phyloP scores from a whole-genome alignment of 352 stramenopile genomes.

The Phytopythium delawarense region DNA sequence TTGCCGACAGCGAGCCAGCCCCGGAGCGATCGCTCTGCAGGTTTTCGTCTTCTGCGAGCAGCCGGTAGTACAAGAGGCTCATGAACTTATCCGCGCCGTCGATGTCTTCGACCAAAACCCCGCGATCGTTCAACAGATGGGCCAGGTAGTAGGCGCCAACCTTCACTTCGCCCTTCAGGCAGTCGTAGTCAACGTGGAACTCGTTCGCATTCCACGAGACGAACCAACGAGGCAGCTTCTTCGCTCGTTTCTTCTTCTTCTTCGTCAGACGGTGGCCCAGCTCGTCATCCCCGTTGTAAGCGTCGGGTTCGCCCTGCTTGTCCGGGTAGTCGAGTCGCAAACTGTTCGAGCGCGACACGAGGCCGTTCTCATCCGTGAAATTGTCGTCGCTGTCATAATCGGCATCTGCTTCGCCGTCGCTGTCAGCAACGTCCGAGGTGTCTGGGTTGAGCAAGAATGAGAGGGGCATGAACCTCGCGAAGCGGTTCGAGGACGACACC shows the following conservation, averaged over 20 bases:
- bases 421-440: constrained; percentile 61
- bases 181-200: constrained; percentile 76
- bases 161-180: constrained; percentile 67
- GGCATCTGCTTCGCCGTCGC: constrained; percentile 51
- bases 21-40: constrained; percentile 5
- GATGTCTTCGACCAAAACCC: constrained; percentile 76
- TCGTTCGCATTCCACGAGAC: constrained; percentile 87
- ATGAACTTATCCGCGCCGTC: constrained; percentile 77
- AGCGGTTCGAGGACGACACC: constrained; percentile 77
- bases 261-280: constrained; percentile 32
- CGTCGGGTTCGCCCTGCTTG: constrained; percentile 29
- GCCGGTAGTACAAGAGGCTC: constrained; percentile 82
- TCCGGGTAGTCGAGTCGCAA: constrained; percentile 23
- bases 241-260: constrained; percentile 66
- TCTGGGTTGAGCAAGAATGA: constrained; percentile 77
- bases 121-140: constrained; percentile 76
- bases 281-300: constrained; percentile 22
- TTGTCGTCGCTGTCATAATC: constrained; percentile 72
- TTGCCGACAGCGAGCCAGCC: constrained; percentile 14
- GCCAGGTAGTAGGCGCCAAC: constrained; percentile 83
- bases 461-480: constrained; percentile 71
- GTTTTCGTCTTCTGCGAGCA: constrained; percentile 65
- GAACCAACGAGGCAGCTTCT: constrained; percentile 77
- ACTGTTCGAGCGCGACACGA: constrained; percentile 35
- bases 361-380: constrained; percentile 61